A percentile compares a stretch with the other conserved stretches of the same genome.
These are phyloP conservation scores for Apiotrichum akiyoshidainum DNA, from an alignment of 1,284 basidiomycete genomes.

Conservation along the genomic window DNA sequence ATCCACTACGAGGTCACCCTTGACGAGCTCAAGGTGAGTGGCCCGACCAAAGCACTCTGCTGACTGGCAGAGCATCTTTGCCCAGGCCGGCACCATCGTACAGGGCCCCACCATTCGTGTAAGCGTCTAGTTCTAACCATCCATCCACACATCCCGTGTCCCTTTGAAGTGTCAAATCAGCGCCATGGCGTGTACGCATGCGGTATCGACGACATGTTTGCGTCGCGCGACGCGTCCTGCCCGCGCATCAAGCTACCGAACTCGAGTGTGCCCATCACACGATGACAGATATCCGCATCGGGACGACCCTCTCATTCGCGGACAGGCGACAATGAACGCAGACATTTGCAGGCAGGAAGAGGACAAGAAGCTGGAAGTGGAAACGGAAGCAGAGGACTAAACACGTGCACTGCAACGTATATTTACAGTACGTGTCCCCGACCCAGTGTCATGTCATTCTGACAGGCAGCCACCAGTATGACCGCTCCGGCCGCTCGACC, in stretches of 20 bases:
- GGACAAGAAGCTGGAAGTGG: too few species aligned
- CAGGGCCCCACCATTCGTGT: constrained; percentile 92
- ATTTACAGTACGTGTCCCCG: constrained; percentile 24
- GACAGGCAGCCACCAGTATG: constrained; percentile 62
- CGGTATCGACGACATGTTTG: too few species aligned
- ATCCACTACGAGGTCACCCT: constrained; percentile 90
- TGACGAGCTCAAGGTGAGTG: constrained; percentile 77
- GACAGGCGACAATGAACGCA: too few species aligned
- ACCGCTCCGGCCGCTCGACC: constrained; percentile 87
- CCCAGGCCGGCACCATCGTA: constrained; percentile 84
- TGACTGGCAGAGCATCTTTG: constrained; percentile 71
- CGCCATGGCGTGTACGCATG: neutral
- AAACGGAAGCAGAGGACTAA: too few species aligned
- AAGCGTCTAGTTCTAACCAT: constrained; percentile 41
- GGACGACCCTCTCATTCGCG: too few species aligned
- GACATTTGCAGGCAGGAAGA: too few species aligned
- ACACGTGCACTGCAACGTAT: constrained; percentile 6
- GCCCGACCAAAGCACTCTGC: neutral
- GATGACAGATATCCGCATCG: too few species aligned
- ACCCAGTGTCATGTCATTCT: constrained; percentile 24
- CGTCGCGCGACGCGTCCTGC: too few species aligned
- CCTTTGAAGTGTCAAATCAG: neutral
- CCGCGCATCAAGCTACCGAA: too few species aligned
- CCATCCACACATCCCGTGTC: neutral
- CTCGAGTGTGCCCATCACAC: too few species aligned